Base-by-base conservation (phyloP, 2,329 filamentous ascomycete genomes). In the Cladophialophora chaetospira region DNA sequence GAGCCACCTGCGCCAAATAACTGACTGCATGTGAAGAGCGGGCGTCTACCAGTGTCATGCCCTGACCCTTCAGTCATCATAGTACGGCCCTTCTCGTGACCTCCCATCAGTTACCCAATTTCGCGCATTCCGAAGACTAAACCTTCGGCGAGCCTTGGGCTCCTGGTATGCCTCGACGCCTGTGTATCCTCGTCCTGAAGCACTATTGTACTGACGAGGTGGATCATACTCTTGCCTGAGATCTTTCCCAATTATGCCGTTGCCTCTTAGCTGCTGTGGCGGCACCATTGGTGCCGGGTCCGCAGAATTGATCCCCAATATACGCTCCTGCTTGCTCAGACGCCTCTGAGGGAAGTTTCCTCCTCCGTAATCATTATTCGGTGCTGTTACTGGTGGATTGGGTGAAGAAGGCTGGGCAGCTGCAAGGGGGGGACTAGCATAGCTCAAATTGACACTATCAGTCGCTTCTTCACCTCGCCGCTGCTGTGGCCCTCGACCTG, bases 91-190 rank as follows among this genome's bases (percentile, higher is more conserved):
- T n/a, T 51, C 40, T 40, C 61, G 47, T 21, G 42, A 19, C 17
- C 53, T 46, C 15, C 62, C 62, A 40, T 64, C 62, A 35, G n/a
- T n/a, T n/a, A 64, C 43, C 62, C 62, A 64, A 35, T 62, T 38
- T 36, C 51, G 48, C 2, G 57, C 57, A 26, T 55, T 58, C 21
- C 56, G 62, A 8, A 66, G 45, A 45, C 64, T 63, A 25, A 61
- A 63, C 19, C 48, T 56, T 48, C 66, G 60, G 46, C 66, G 65
- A 47, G 66, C 63, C 57, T 59, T 66, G 13, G 65, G 62, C 49
- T 66, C 67, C 29, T 63, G 58, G 49, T 71, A 71, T 6, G 69
- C 68, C 47, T 71, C 69, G 21, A 71, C 66, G 13, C 69, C 68
- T 5, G 61, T 61, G 58, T 71, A 72, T 40, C 69, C 58, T 28